Conservation (phyloP, 1,284 basidiomycete genomes). For the Termitomyces sp. region DNA sequence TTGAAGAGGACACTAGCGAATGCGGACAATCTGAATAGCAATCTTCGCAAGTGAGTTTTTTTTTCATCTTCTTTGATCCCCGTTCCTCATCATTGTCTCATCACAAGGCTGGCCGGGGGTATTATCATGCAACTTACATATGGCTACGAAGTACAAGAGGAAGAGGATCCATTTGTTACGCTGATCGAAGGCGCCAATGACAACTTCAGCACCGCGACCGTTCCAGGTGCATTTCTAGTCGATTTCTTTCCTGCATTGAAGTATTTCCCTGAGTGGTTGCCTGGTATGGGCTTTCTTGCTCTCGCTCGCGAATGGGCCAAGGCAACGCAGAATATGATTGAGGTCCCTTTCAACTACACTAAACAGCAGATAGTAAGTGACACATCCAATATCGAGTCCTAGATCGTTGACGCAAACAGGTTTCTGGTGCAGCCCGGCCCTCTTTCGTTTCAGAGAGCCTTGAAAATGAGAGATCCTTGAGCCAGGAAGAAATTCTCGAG, state of each 20-base stretch:
- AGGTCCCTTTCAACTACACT: constrained; percentile 35
- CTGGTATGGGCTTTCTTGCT: constrained; percentile 41
- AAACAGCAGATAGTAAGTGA: constrained; percentile 35
- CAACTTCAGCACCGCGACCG: constrained; percentile 34
- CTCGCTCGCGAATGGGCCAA: constrained; percentile 33
- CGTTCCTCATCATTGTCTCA: not conserved
- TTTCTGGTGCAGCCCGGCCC: constrained; percentile 30
- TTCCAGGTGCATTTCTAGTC: constrained; percentile 38
- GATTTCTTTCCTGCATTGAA: constrained; percentile 37
- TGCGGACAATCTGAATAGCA: constrained; percentile 21
- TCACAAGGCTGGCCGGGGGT: constrained; percentile 26
- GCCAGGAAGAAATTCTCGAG: constrained; percentile 28
- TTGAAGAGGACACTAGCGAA: constrained; percentile 23
- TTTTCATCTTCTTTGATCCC: not conserved
- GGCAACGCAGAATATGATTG: constrained; percentile 27
- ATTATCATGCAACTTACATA: constrained; percentile 37
- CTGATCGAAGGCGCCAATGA: constrained; percentile 38
- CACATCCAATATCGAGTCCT: not conserved
- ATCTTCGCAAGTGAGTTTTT: constrained; percentile 28
- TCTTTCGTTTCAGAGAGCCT: constrained; percentile 36
- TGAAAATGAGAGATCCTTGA: constrained; percentile 25
- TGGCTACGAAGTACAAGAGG: constrained; percentile 34
- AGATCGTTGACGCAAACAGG: constrained; percentile 23
- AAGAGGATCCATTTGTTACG: constrained; percentile 35
- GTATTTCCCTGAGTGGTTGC: constrained; percentile 45